Evolutionary conservation across 192 early-diverging fungal species (phyloP).

Genomic region (Rhizoclosmatium sp.): DNA sequence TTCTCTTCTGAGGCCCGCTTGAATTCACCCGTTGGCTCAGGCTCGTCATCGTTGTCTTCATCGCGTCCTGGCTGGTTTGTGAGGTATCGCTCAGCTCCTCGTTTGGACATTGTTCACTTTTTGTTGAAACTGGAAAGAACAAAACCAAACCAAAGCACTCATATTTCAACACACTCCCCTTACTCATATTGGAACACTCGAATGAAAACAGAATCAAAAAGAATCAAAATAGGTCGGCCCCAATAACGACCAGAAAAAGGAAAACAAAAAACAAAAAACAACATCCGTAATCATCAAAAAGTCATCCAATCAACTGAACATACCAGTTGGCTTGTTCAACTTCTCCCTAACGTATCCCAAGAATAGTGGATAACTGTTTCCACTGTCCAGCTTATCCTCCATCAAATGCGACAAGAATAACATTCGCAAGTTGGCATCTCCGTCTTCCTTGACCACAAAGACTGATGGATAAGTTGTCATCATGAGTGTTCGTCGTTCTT

Average conservation of each 20-base stretch:
- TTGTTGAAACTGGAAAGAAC: background rate
- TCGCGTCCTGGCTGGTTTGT: background rate
- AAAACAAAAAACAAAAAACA: too few relatives aligned
- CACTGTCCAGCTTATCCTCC: slow-evolving; percentile 86
- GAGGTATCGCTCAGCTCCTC: background rate
- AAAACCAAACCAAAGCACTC: background rate
- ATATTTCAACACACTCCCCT: background rate
- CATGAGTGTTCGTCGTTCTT: slow-evolving; percentile 67
- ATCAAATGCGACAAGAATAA: slow-evolving; percentile 88
- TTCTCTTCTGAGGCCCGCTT: background rate
- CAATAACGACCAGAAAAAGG: too few relatives aligned
- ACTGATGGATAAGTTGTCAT: slow-evolving; percentile 75
- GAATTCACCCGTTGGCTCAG: slow-evolving; percentile 14
- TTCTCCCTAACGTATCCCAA: slow-evolving; percentile 40
- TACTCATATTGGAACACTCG: background rate
- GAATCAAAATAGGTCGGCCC: too few relatives aligned
- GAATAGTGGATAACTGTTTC: slow-evolving; percentile 62
- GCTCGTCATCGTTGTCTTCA: background rate
- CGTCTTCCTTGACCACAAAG: slow-evolving; percentile 92
- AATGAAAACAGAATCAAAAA: too few relatives aligned
- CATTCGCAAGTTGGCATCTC: slow-evolving; percentile 80
- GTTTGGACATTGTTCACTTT: background rate
- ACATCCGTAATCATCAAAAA: too few relatives aligned
- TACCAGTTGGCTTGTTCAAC: slow-evolving; percentile 19
- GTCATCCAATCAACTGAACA: background rate